Evolutionary conservation across 2,329 filamentous ascomycete species (phyloP).

Genomic region (Penicillium hesseltinei): DNA sequence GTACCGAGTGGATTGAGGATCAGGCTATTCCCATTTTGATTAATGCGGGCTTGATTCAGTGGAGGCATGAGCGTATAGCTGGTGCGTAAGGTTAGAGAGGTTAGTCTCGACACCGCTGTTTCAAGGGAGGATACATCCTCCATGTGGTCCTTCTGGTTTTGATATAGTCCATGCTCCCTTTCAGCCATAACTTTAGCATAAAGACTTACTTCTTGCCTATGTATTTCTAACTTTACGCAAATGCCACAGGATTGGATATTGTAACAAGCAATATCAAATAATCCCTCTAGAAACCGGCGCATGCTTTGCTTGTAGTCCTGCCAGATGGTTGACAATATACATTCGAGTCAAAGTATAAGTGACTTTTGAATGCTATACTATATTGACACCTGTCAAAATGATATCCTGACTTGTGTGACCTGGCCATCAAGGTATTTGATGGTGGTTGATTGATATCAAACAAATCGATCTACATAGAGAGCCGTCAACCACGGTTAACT

Average conservation of each 20-base stretch:
- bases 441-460: background rate
- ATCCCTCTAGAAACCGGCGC: background rate
- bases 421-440: background rate
- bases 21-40: background rate
- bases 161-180: background rate
- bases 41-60: background rate
- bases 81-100: background rate
- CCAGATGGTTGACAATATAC: background rate
- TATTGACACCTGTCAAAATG: too few relatives aligned
- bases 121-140: background rate
- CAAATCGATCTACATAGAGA: background rate
- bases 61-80: background rate
- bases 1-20: constrained; percentile 2
- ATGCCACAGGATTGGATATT: background rate
- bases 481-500: background rate
- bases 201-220: background rate
- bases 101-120: background rate
- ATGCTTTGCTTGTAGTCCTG: background rate
- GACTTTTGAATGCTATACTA: background rate
- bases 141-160: background rate
- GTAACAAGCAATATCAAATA: background rate
- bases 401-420: background rate
- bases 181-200: background rate
- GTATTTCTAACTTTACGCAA: background rate
- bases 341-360: background rate